Percentiles rank a stretch among this genome's conserved stretches.
Conservation (phyloP, 2,329 filamentous ascomycete species). For the Monilinia fructigena region DNA sequence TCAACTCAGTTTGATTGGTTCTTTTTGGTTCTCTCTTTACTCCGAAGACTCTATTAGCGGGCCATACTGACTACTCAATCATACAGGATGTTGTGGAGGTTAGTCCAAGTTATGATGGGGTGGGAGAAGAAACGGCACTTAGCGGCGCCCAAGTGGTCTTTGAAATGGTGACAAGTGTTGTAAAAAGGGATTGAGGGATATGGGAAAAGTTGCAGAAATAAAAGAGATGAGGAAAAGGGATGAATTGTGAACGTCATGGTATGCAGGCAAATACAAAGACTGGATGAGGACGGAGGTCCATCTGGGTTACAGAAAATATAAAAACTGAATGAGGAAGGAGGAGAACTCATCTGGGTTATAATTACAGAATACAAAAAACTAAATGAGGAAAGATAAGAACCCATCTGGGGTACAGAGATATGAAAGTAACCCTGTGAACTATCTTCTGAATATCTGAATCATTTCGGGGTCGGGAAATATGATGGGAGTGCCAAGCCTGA, state of each 20-base stretch:
- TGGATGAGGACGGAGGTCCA: background rate
- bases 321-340: background rate
- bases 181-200: conserved; percentile 54
- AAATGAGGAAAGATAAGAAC: background rate
- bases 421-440: too few relatives aligned
- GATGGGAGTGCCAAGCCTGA: too few relatives aligned
- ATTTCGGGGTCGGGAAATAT: too few relatives aligned
- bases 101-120: conserved; percentile 78
- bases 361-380: background rate
- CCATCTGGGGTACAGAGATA: too few relatives aligned
- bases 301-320: background rate
- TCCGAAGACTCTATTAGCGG: background rate
- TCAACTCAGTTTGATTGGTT: too few relatives aligned
- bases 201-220: background rate
- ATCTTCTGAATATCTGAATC: too few relatives aligned
- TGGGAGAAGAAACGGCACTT: conserved; percentile 76
- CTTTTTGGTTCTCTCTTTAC: background rate
- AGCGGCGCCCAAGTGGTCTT: conserved; percentile 82
- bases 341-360: background rate
- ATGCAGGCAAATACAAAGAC: background rate
- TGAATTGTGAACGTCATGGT: conserved; percentile 1
- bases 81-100: conserved; percentile 77
- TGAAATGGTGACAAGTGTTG: conserved; percentile 78
- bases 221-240: background rate
- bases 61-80: background rate